Conservation (phyloP, 345 rosid genomes). For the Passiflora organensis region DNA sequence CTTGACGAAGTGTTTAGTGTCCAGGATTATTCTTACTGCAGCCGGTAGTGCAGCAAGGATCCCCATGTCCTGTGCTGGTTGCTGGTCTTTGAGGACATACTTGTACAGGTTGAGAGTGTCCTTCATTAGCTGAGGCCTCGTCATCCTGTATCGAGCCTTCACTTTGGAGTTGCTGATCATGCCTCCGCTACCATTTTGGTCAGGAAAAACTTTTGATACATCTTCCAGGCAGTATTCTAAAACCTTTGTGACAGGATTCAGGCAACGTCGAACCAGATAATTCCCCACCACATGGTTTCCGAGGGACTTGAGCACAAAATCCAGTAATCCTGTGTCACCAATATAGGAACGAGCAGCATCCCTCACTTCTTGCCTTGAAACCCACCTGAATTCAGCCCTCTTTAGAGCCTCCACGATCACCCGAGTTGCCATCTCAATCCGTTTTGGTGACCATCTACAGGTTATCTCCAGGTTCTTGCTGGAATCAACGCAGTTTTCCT, state of each 20-base stretch:
- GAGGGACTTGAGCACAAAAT: slow-evolving; percentile 80
- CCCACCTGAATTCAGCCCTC: slow-evolving; percentile 58
- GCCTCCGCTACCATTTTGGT: slow-evolving; percentile 19
- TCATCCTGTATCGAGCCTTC: slow-evolving; percentile 43
- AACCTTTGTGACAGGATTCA: slow-evolving; percentile 90
- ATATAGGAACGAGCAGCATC: slow-evolving; percentile 84
- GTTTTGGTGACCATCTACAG: slow-evolving; percentile 83
- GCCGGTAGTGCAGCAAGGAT: slow-evolving; percentile 43
- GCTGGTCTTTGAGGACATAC: slow-evolving; percentile 48
- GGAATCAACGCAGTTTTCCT: slow-evolving; percentile 36
- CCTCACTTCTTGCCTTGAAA: slow-evolving; percentile 89
- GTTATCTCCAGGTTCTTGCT: slow-evolving; percentile 35
- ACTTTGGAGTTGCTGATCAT: slow-evolving; percentile 32
- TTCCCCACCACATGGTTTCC: slow-evolving; percentile 89
- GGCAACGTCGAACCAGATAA: slow-evolving; percentile 74
- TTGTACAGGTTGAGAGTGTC: slow-evolving; percentile 56
- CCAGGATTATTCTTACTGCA: slow-evolving; percentile 64
- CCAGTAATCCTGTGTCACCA: slow-evolving; percentile 88
- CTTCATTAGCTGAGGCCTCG: slow-evolving; percentile 57
- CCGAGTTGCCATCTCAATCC: slow-evolving; percentile 79
- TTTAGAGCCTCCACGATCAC: slow-evolving; percentile 74
- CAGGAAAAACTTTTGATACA: slow-evolving; percentile 42
- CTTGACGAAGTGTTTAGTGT: slow-evolving; percentile 62
- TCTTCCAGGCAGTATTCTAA: slow-evolving; percentile 83
- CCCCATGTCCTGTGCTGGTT: slow-evolving; percentile 27